phyloP scores from a whole-genome alignment of 2,329 filamentous ascomycete species.

The Cytospora leucostoma region DNA sequence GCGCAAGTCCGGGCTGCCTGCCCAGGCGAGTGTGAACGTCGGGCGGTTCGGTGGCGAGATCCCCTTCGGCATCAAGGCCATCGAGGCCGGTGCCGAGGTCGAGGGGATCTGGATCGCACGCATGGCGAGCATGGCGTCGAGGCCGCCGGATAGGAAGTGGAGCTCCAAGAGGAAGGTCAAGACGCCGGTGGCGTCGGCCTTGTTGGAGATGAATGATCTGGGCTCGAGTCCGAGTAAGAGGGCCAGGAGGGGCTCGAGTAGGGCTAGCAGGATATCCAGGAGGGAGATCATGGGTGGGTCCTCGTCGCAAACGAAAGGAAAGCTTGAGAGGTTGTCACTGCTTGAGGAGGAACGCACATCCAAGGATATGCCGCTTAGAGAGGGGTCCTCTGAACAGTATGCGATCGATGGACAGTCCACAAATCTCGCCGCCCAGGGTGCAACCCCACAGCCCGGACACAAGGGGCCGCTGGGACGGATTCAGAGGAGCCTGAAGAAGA shows the following conservation, averaged over 20 bases:
- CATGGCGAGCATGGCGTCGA: conserved; percentile 43
- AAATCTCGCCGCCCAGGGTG: not conserved
- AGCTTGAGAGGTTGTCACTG: conserved; percentile 16
- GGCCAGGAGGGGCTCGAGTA: conserved; percentile 6
- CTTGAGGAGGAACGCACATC: conserved; percentile 2
- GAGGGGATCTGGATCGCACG: conserved; percentile 80
- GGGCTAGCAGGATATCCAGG: conserved; percentile 20
- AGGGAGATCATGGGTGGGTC: conserved; percentile 18
- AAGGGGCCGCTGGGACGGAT: conserved; percentile 21
- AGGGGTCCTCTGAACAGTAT: not conserved
- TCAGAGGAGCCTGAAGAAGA: conserved; percentile 22
- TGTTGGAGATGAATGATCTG: conserved; percentile 10
- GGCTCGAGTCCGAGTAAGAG: not conserved
- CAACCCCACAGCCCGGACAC: not conserved
- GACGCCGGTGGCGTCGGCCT: conserved; percentile 14
- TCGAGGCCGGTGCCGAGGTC: conserved; percentile 80
- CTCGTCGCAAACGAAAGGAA: conserved; percentile 15
- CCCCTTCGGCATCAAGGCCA: conserved; percentile 82
- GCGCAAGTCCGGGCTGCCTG: conserved; percentile 54
- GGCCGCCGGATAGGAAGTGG: conserved; percentile 25
- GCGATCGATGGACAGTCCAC: not conserved
- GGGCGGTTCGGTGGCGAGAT: conserved; percentile 54
- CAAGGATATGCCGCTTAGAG: not conserved
- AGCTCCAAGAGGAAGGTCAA: conserved; percentile 24
- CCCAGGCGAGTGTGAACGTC: conserved; percentile 34